A percentile compares a stretch with the other conserved stretches of the same genome.
phyloP scores from a whole-genome alignment of 2,329 filamentous ascomycete species.

The Rhynchosporium agropyri region DNA sequence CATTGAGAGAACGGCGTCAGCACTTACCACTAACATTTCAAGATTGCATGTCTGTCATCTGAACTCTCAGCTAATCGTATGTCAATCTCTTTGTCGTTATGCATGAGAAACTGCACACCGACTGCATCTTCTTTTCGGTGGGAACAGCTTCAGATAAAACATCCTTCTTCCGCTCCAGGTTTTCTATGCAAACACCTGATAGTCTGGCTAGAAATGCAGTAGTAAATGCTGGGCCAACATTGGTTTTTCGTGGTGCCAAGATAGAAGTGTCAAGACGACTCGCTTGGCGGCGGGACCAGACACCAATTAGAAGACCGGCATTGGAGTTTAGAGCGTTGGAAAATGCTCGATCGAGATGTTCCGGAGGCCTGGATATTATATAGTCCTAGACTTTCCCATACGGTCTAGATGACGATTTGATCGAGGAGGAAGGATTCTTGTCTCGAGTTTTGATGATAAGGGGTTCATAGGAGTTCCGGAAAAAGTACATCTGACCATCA shows the following conservation, averaged over 20 bases:
- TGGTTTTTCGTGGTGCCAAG: slow-evolving; percentile 11
- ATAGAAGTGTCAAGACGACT: neutral
- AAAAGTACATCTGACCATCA: neutral
- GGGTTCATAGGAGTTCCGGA: neutral
- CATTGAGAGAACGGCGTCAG: neutral
- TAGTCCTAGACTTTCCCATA: neutral
- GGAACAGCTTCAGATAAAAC: slow-evolving; percentile 3
- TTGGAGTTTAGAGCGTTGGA: neutral
- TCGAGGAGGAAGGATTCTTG: neutral
- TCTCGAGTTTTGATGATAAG: neutral
- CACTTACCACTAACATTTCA: neutral
- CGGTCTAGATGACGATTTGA: neutral
- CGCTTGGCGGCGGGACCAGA: slow-evolving; percentile 7
- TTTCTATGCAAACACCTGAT: neutral
- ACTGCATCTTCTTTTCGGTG: slow-evolving; percentile 5
- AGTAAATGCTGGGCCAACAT: slow-evolving; percentile 9
- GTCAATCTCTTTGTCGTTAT: neutral
- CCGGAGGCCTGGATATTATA: slow-evolving; percentile 4
- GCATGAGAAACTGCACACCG: slow-evolving; percentile 2
- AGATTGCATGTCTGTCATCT: neutral
- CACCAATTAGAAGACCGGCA: slow-evolving; percentile 11
- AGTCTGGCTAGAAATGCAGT: neutral
- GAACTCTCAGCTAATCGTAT: neutral
- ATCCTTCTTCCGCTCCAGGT: neutral
- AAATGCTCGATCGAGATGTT: slow-evolving; percentile 9